phyloP scores from a whole-genome alignment of 1,284 basidiomycete species.

The Ustilago bromivora region DNA sequence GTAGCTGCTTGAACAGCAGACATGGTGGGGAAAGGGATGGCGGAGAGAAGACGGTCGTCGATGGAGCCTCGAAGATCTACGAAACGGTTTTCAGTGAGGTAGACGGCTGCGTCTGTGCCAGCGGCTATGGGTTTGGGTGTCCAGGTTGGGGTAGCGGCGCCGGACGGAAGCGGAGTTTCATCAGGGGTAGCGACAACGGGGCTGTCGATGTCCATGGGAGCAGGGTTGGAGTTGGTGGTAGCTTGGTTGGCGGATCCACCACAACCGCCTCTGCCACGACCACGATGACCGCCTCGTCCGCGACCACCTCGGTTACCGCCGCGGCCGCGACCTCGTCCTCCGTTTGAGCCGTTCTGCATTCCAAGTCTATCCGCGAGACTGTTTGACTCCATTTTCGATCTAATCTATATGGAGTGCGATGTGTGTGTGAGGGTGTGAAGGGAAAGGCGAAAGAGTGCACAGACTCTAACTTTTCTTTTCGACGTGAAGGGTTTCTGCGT shows the following conservation, averaged over 20 bases:
- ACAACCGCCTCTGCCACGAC: conserved; percentile 27
- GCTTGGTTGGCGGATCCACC: conserved; percentile 39
- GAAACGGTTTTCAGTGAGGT: conserved; percentile 49
- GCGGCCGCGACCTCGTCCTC: conserved; percentile 22
- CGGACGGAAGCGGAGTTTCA: conserved; percentile 34
- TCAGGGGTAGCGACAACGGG: conserved; percentile 42
- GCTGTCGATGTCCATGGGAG: conserved; percentile 74
- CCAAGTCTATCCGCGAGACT: conserved; percentile 30
- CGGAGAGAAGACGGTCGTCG: conserved; percentile 58
- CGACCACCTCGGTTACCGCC: conserved; percentile 24
- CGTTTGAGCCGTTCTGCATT: conserved; percentile 12
- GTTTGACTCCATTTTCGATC: conserved; percentile 31
- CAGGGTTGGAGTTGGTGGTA: conserved; percentile 4
- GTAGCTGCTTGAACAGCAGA: conserved; percentile 73
- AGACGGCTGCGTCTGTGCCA: conserved; percentile 34
- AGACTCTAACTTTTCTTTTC: conserved; percentile 10
- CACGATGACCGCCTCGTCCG: conserved; percentile 27
- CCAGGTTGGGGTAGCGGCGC: conserved; percentile 28
- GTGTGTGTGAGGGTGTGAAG: not conserved
- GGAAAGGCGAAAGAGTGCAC: conserved; percentile 1
- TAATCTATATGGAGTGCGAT: not conserved
- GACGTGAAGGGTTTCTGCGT: not conserved
- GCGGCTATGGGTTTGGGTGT: conserved; percentile 31
- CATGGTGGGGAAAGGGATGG: conserved; percentile 70
- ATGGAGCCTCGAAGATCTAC: conserved; percentile 43